These are phyloP conservation scores for Lasiodiplodia theobromae DNA, from an alignment of 2,329 filamentous ascomycete species.

Conservation along the genomic window DNA sequence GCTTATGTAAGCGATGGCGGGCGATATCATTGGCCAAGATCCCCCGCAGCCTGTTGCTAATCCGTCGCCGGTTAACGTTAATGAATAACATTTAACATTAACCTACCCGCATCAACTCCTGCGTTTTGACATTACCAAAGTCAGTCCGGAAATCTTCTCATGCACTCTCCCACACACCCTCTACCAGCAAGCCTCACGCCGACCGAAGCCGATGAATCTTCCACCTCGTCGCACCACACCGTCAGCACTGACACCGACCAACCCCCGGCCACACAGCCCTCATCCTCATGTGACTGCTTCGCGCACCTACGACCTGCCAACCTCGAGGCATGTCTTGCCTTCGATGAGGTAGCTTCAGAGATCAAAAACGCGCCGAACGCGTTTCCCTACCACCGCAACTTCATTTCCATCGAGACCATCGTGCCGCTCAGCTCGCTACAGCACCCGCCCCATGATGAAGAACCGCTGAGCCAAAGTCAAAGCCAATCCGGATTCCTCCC, in stretches of 20 bases:
- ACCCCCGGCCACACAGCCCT: conserved; percentile 4
- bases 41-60: conserved; percentile 1
- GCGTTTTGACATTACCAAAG: not conserved
- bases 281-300: conserved; percentile 10
- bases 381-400: conserved; percentile 11
- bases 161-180: conserved; percentile 1
- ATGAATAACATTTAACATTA: not conserved
- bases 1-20: not conserved
- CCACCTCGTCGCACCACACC: not conserved
- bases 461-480: not conserved
- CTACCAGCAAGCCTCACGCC: conserved; percentile 3
- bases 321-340: conserved; percentile 17
- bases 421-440: conserved; percentile 15
- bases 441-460: not conserved
- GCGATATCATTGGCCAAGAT: not conserved
- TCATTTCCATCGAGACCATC: conserved; percentile 14
- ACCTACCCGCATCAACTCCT: not conserved
- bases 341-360: conserved; percentile 17
- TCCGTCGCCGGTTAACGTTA: not conserved
- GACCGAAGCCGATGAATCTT: conserved; percentile 11
- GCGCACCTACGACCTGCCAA: conserved; percentile 15
- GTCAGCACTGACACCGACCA: conserved; percentile 4
- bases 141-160: not conserved
- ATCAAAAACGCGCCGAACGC: conserved; percentile 13
- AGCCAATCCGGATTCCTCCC: not conserved